These are phyloP conservation scores for Austroboletus eburneus DNA, from an alignment of 768 basidiomycete genomes.

Conservation along the genomic window DNA sequence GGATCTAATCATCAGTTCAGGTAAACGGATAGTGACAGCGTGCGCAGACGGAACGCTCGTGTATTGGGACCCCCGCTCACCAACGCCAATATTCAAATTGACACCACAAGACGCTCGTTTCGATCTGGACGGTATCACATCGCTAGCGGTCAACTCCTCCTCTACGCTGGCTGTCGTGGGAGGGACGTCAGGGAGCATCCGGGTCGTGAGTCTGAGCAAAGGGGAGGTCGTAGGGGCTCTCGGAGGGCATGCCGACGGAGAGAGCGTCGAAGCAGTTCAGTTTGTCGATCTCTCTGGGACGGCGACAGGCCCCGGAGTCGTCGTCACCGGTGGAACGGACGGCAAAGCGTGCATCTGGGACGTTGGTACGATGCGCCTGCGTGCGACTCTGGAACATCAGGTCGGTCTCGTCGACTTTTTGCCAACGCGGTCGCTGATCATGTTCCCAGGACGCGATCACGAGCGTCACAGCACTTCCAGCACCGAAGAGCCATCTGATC, in stretches of 20 bases:
- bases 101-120: slow-evolving; percentile 68
- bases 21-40: slow-evolving; percentile 86
- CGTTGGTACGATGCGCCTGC: slow-evolving; percentile 75
- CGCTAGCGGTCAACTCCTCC: slow-evolving; percentile 77
- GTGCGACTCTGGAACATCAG: slow-evolving; percentile 78
- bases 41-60: slow-evolving; percentile 79
- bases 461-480: slow-evolving; percentile 65
- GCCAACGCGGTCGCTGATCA: not conserved
- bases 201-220: slow-evolving; percentile 82
- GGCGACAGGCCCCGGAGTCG: slow-evolving; percentile 48
- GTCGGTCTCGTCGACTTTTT: slow-evolving; percentile 40
- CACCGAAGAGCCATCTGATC: slow-evolving; percentile 71
- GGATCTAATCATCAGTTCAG: slow-evolving; percentile 32
- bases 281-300: slow-evolving; percentile 76
- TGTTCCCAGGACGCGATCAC: slow-evolving; percentile 78
- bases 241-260: slow-evolving; percentile 79
- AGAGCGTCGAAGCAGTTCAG: slow-evolving; percentile 82
- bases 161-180: slow-evolving; percentile 92
- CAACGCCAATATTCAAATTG: slow-evolving; percentile 80
- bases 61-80: slow-evolving; percentile 85
- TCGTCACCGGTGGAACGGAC: slow-evolving; percentile 87
- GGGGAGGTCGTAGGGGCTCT: slow-evolving; percentile 78
- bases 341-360: slow-evolving; percentile 96
- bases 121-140: slow-evolving; percentile 78
- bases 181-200: slow-evolving; percentile 78